Evolutionary conservation across 768 basidiomycete genomes (phyloP), one percentile per base, ranked within the genome.

Genomic region (Guyanaporus albipodus): DNA sequence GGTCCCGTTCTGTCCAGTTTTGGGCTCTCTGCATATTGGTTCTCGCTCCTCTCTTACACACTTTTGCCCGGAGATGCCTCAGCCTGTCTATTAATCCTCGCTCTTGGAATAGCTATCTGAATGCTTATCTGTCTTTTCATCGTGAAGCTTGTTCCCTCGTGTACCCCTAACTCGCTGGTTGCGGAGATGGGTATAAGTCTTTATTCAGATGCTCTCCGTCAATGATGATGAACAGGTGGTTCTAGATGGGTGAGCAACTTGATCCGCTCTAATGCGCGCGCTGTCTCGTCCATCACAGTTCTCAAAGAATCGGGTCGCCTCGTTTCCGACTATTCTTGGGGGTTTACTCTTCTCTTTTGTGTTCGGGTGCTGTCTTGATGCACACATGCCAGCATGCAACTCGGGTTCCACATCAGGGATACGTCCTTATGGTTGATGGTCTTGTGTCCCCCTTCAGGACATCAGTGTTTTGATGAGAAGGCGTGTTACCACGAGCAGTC

Each of bases 1-100:
- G 85, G 85, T 2, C 62, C 91, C 8, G 91, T 93, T 27, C 67
- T 92, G 17, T 89, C 90, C 0, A 91, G 90, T 26, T 92, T 90
- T 52, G 92, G 93, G 0, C 78, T 97, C 14, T 92, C 90, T 0
- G 93, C 93, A 0, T 95, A 95, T 72, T 73, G 88, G 52, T 96
- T 94, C 67, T 87, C 89, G 11, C 76, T 82, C 1, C 67, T 94
- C 29, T 82, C 90, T 0, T 83, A 85, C 46, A 58, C 77, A 0
- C 62, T 83, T 34, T 94, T 82, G 57, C 82, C 87, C 0, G 91
- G 88, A 0, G 75, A 92, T 56, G 87, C 87, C 0, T 85, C 84
- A 0, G 76, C 81, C 2, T 86, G 95, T 57, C 67, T 97, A 2
- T 72, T 86, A 0, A 67, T 91, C 4, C 78, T 96, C 6, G 78